Base-by-base conservation (phyloP, 805 yeast genomes). In the Metschnikowia hibisci region DNA sequence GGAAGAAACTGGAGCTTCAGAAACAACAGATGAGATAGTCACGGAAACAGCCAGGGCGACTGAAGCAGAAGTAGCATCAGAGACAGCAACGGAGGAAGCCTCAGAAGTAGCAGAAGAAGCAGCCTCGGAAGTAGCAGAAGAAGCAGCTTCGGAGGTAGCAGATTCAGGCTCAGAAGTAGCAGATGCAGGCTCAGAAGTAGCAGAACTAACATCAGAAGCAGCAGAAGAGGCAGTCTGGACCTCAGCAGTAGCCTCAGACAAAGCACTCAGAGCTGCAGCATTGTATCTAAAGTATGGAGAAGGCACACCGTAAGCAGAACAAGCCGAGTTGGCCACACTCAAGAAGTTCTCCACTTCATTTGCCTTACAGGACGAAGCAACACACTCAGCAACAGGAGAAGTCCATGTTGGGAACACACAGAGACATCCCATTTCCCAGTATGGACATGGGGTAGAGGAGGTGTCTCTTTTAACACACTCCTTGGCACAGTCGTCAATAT, bases 211-310 rank as follows among this genome's bases (percentile, higher is more conserved):
- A 2, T 23, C 22, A 4, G 22, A 4, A 8, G 23, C 1, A 20
- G 42, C 9, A 13, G 49, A 34, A 15, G 34, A 32, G 25, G 38
- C 16, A 22, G 32, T 6, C 20, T 15, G 16, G 12, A 41, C 34
- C 12, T 29, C 38, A 11, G 47, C 35, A 12, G 43, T 32, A 16
- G 52, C 43, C 11, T 25, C 27, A 7, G 43, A 29, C 39, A 42
- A 34, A 8, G 7, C 26, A 13, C 45, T 28, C 12, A 34, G 35
- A 10, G 41, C 46, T 9, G 44, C 31, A 8, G 44, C 41, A 20
- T 42, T 32, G 30, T 18, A 25, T 15, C 64, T 13, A 57, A 54
- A 44, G 58, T 54, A 28, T 67, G 50, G 48, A 13, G 49, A 29
- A 6, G 46, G 37, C 7, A 39, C 51, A 15, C 47, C 44, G 20